Conservation (phyloP, 2,329 filamentous ascomycete genomes). For the Diaporthe velutina region DNA sequence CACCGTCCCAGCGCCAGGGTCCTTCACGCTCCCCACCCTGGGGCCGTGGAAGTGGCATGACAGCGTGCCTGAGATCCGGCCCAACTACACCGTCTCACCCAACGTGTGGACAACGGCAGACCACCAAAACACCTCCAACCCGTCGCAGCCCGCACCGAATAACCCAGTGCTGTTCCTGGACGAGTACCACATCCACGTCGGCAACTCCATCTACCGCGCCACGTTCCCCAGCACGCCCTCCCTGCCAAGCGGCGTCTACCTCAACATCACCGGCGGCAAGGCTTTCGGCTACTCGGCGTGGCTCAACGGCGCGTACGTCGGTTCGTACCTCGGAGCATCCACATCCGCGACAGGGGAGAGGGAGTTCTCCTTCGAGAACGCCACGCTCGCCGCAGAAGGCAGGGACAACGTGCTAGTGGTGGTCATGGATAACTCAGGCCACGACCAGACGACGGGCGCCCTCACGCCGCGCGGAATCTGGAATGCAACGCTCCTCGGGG, state of each 20-base stretch:
- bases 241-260: constrained; percentile 57
- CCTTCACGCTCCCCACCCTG: constrained; percentile 55
- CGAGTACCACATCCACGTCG: constrained; percentile 68
- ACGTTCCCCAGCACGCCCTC: constrained; percentile 58
- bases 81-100: constrained; percentile 57
- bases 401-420: constrained; percentile 64
- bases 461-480: constrained; percentile 65
- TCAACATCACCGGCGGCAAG: constrained; percentile 66
- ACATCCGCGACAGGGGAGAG: constrained; percentile 52
- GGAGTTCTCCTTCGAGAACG: constrained; percentile 64
- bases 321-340: constrained; percentile 66
- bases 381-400: constrained; percentile 54
- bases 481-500: constrained; percentile 62
- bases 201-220: constrained; percentile 67
- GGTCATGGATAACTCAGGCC: constrained; percentile 71
- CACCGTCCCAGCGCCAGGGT: constrained; percentile 45
- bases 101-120: constrained; percentile 61
- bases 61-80: constrained; percentile 60
- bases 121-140: constrained; percentile 62
- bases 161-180: constrained; percentile 69
- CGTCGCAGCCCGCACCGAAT: constrained; percentile 59
- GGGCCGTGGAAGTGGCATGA: constrained; percentile 61
- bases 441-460: constrained; percentile 65
- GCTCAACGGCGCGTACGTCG: constrained; percentile 69
- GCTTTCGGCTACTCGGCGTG: constrained; percentile 70